Conservation (phyloP, 306 rosid species). For the Spatholobus suberectus region DNA sequence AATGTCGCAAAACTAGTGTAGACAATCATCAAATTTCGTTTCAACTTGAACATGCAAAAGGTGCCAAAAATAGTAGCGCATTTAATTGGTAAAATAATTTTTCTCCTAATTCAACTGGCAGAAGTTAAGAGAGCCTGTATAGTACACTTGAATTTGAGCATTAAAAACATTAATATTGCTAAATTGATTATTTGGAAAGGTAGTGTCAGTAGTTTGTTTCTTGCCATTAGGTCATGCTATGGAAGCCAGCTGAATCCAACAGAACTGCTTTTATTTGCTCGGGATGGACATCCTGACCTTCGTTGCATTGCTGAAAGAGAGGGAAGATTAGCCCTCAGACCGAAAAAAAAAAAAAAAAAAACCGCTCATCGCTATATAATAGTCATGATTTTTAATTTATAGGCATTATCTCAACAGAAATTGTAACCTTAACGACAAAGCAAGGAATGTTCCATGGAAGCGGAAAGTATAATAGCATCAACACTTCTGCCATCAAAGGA, state of each 20-base stretch:
- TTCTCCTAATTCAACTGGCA: background rate
- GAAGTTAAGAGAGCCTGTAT: background rate
- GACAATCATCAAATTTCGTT: background rate
- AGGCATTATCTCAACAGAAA: background rate
- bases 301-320: conserved; percentile 64
- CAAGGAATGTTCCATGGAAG: conserved; percentile 16
- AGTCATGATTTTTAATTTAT: background rate
- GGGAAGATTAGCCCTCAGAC: background rate
- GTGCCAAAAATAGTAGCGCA: background rate
- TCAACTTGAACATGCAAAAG: background rate
- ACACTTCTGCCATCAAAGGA: background rate
- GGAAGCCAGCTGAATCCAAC: conserved; percentile 67
- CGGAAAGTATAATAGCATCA: conserved; percentile 1
- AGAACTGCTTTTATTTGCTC: conserved; percentile 74
- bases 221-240: conserved; percentile 45
- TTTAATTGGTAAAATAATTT: background rate
- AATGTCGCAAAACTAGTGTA: background rate
- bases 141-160: background rate
- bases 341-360: background rate
- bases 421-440: background rate
- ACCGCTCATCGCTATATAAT: background rate
- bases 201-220: background rate
- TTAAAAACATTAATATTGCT: conserved; percentile 12
- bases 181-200: background rate
- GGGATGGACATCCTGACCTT: conserved; percentile 64